These are phyloP conservation scores for Blastocystis sp. DNA, from an alignment of 352 stramenopile species.

Conservation along the genomic window DNA sequence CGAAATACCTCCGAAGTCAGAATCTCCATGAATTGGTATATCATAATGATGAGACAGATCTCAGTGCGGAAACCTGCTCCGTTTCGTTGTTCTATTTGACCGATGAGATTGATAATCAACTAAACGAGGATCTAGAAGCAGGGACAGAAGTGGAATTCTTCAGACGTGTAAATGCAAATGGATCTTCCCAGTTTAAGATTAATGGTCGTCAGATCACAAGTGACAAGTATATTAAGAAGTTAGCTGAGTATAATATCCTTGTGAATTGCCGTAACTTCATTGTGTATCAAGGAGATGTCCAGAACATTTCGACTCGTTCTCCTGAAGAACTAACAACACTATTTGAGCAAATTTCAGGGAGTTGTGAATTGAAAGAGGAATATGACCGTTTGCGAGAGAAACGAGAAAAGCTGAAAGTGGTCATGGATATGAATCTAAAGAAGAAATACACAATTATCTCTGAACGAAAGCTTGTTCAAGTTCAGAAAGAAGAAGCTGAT, in stretches of 20 bases:
- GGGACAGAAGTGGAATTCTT: slow-evolving; percentile 81
- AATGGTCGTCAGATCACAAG: slow-evolving; percentile 70
- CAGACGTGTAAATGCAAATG: slow-evolving; percentile 82
- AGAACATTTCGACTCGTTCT: slow-evolving; percentile 88
- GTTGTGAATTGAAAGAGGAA: slow-evolving; percentile 74
- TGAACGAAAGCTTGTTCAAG: slow-evolving; percentile 82
- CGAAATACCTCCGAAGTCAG: slow-evolving; percentile 84
- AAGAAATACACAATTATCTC: slow-evolving; percentile 83
- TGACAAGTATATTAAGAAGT: slow-evolving; percentile 83
- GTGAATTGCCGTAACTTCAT: slow-evolving; percentile 98
- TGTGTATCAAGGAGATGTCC: slow-evolving; percentile 97
- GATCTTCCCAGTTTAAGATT: slow-evolving; percentile 74
- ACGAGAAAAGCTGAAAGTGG: slow-evolving; percentile 74
- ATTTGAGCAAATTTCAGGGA: slow-evolving; percentile 90
- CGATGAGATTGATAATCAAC: slow-evolving; percentile 69
- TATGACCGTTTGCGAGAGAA: slow-evolving; percentile 72
- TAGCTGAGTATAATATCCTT: slow-evolving; percentile 90
- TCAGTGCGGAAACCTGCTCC: slow-evolving; percentile 69
- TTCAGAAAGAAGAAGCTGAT: slow-evolving; percentile 86
- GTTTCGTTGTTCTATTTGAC: slow-evolving; percentile 89
- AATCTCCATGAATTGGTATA: slow-evolving; percentile 94
- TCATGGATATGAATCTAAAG: slow-evolving; percentile 77
- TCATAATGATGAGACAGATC: slow-evolving; percentile 69
- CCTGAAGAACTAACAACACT: slow-evolving; percentile 88
- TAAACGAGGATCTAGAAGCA: slow-evolving; percentile 64